Evolutionary conservation across 192 early-diverging fungal genomes (phyloP), one percentile per base, ranked within the genome.

Genomic region (Coemansia sp.): DNA sequence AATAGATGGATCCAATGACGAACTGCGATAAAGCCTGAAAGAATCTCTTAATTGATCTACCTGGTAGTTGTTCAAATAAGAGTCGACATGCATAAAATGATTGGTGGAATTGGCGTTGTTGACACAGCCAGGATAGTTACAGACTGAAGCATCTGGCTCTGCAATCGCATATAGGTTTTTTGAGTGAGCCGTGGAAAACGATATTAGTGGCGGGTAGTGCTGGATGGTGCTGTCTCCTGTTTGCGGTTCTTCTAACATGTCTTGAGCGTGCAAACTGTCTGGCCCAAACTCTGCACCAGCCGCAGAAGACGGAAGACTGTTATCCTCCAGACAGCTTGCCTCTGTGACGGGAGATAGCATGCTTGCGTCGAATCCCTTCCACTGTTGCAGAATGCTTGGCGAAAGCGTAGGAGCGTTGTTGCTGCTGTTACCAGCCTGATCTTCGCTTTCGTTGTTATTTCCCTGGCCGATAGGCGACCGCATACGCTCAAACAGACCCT

Each of bases 1-100:
- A 34, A 83, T 62, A 1, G 80, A 69, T 1, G 80, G 80, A 34
- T 83, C 80, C 35, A 83, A 69, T 0, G 80, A 83, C 32, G 72
- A 48, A 55, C 80, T 83, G 64, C 80, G 75, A 53, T 74, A 60
- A 18, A 37, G 12, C 5, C 70, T 54, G 22, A 56, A 36, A 5
- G 18, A 61, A 3, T 45, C 54, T 34, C 15, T 45, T 57, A 51
- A 59, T 20, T 57, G 58, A 32, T 72, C 61, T 33, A 82, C 61
- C 14, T 69, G 75, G 51, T 83, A 83, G 66, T 68, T 74, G 59
- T 48, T 65, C 65, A 77, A n/a, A 34, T 52, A 59, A 2, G 57
- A 15, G 2, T 59, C 35, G 14, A 34, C 20, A 8, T 36, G 57
- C 57, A 59, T 59, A 4, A 36, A 36, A 17, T 11, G 33, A 11